phyloP scores from a whole-genome alignment of 139 green algal species.

The Tetraselmis striata region DNA sequence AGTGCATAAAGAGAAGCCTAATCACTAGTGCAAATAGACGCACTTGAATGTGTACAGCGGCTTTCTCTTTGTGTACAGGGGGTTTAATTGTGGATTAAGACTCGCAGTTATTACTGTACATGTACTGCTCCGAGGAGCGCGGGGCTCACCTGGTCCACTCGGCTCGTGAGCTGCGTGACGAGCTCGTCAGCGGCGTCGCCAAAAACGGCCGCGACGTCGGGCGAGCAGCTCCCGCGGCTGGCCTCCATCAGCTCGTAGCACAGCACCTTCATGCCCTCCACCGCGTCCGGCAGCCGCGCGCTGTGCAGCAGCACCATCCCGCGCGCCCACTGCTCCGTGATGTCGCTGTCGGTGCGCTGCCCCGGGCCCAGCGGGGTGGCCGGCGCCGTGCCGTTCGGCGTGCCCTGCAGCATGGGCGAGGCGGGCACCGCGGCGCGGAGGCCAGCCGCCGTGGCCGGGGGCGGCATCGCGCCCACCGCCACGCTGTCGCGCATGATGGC shows the following conservation, averaged over 20 bases:
- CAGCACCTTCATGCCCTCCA: constrained; percentile 79
- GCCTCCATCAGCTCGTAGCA: constrained; percentile 66
- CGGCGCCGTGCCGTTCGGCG: not conserved
- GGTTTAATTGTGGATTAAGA: no score
- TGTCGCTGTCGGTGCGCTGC: not conserved
- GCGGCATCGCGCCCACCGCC: not conserved
- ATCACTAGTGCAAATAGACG: no score
- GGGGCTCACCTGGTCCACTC: constrained; percentile 29
- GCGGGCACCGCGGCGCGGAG: not conserved
- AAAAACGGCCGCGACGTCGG: constrained; percentile 9
- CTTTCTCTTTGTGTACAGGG: no score
- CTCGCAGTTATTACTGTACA: no score
- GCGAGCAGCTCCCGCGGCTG: not conserved
- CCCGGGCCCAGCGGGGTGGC: not conserved
- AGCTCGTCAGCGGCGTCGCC: constrained; percentile 28
- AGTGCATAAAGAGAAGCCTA: no score
- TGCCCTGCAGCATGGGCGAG: not conserved
- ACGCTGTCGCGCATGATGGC: not conserved
- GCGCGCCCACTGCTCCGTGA: not conserved
- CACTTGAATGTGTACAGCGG: no score
- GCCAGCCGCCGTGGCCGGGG: not conserved
- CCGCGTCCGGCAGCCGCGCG: constrained; percentile 11
- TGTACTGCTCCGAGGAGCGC: no score
- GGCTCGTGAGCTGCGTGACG: constrained; percentile 31
- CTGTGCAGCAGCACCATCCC: not conserved